Evolutionary conservation across 2,329 filamentous ascomycete genomes (phyloP).

Genomic region (Botrytis tulipae): DNA sequence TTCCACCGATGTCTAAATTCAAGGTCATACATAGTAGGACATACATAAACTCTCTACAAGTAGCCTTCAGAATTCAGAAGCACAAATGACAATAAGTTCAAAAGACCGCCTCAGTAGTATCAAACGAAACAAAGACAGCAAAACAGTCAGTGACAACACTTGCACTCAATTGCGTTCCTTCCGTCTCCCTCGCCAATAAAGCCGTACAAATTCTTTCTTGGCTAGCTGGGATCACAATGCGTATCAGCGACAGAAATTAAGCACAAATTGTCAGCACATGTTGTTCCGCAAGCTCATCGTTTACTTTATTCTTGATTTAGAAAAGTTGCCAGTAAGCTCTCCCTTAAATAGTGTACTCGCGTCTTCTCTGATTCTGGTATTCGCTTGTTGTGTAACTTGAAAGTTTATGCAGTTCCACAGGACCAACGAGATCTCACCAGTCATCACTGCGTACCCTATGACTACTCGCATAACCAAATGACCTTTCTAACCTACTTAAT

Average conservation of each 20-base stretch:
- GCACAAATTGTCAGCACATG: too few species aligned
- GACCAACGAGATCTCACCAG: too few species aligned
- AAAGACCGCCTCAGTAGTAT: not conserved
- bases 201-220: too few species aligned
- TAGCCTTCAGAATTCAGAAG: too few species aligned
- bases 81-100: not conserved
- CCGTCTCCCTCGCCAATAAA: rapidly evolving
- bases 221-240: too few species aligned
- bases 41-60: too few species aligned
- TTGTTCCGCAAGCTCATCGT: too few species aligned
- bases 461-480: not conserved
- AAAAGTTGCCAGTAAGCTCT: not conserved
- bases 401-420: too few species aligned
- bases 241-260: not conserved
- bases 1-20: too few species aligned
- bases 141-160: not conserved
- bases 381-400: not conserved
- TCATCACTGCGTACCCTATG: rapidly evolving
- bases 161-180: not conserved
- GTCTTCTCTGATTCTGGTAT: not conserved
- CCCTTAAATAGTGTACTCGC: not conserved
- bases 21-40: too few species aligned
- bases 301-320: too few species aligned
- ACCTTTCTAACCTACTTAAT: not conserved
- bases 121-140: not conserved